Evolutionary conservation across 257 asterid species (phyloP).

Genomic region (Catharanthus roseus): DNA sequence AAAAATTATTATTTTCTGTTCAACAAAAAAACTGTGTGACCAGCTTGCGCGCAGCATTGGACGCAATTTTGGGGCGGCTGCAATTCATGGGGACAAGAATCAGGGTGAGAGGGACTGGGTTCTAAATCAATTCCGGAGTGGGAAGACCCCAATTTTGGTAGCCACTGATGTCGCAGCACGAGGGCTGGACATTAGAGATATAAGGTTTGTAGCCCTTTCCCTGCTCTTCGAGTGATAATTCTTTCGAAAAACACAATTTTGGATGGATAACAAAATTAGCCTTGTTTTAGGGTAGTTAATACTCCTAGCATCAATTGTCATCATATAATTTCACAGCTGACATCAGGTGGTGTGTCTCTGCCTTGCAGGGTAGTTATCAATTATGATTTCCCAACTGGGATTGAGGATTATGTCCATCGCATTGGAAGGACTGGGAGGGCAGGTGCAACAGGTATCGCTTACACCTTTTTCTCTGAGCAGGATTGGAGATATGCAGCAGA

Average conservation of each 20-base stretch:
- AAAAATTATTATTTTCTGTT: constrained; percentile 73
- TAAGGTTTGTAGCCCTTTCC: constrained; percentile 43
- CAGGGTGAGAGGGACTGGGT: constrained; percentile 96
- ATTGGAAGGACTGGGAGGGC: constrained; percentile 98
- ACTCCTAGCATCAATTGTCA: not conserved
- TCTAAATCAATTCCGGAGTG: constrained; percentile 78
- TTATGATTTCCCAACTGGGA: constrained; percentile 85
- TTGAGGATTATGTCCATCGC: constrained; percentile 96
- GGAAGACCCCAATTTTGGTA: constrained; percentile 82
- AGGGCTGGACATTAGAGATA: constrained; percentile 87
- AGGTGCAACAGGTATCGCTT: constrained; percentile 86
- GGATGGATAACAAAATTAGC: not conserved
- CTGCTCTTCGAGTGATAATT: not conserved
- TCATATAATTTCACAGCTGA: not conserved
- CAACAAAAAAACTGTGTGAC: constrained; percentile 90
- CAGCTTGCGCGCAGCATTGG: constrained; percentile 73
- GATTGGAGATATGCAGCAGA: constrained; percentile 93
- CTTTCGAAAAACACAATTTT: not conserved
- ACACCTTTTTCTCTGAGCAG: constrained; percentile 88
- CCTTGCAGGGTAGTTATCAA: constrained; percentile 70
- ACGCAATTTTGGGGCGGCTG: constrained; percentile 87
- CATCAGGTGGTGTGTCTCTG: not conserved
- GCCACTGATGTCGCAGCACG: constrained; percentile 99
- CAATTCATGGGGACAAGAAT: constrained; percentile 94
- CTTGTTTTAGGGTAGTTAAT: not conserved